A percentile compares a stretch with the other conserved stretches of the same genome.
phyloP scores from a whole-genome alignment of 148 eudicot genomes.

The Arctostaphylos glauca region DNA sequence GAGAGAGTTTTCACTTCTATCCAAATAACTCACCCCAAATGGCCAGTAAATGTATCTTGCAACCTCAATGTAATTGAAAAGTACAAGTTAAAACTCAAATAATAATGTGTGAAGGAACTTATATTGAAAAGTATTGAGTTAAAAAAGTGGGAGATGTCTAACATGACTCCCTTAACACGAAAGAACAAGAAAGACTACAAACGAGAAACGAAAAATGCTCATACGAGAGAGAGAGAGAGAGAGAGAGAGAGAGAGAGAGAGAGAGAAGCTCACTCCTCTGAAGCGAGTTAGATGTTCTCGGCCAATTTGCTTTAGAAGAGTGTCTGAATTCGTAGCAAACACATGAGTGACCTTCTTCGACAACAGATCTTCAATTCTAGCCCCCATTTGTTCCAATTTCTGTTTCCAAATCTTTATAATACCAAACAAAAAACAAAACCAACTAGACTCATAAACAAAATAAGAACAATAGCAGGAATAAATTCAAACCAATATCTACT shows the following conservation, averaged over 20 bases:
- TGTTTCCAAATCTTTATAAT: constrained; percentile 77
- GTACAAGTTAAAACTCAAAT: constrained; percentile 6
- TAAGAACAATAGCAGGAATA: background rate
- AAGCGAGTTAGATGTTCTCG: constrained; percentile 39
- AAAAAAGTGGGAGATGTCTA: no score
- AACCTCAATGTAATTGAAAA: background rate
- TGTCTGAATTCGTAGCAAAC: constrained; percentile 53
- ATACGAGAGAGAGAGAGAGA: background rate
- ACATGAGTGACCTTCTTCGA: constrained; percentile 70
- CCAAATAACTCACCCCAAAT: no score
- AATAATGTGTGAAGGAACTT: background rate
- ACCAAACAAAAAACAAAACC: background rate
- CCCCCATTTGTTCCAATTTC: constrained; percentile 84
- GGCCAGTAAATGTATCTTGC: background rate
- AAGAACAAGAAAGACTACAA: background rate
- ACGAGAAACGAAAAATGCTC: background rate
- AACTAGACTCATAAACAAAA: background rate
- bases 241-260: background rate
- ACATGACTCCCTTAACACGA: background rate
- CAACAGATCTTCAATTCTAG: constrained; percentile 49
- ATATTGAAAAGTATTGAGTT: background rate
- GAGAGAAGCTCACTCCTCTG: constrained; percentile 46
- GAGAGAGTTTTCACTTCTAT: no score
- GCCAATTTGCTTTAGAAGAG: constrained; percentile 47
- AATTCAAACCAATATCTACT: background rate